Conservation (phyloP, 257 asterid species). For the Rehmannia glutinosa region DNA sequence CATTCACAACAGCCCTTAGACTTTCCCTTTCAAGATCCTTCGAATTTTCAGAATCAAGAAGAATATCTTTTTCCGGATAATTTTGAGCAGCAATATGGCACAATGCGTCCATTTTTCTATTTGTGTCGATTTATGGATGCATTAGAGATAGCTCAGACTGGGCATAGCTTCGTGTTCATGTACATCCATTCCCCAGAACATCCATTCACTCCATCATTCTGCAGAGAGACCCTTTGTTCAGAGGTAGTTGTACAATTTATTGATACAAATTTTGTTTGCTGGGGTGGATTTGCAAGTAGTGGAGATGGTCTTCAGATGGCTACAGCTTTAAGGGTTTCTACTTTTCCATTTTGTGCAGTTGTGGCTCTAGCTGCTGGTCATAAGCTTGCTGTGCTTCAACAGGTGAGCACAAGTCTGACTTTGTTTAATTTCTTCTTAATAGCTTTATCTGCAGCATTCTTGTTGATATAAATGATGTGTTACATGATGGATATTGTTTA, state of each 20-base stretch:
- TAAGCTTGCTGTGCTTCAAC: conserved; percentile 63
- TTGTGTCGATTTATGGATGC: conserved; percentile 64
- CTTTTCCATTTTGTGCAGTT: conserved; percentile 76
- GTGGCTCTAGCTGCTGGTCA: conserved; percentile 70
- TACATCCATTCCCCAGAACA: conserved; percentile 74
- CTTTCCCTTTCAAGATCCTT: no score
- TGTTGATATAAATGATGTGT: no score
- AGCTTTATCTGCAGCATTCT: no score
- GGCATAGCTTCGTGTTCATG: conserved; percentile 61
- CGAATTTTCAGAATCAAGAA: conserved; percentile 50
- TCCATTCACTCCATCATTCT: conserved; percentile 62
- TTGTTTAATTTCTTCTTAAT: no score
- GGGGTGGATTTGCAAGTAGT: conserved; percentile 64
- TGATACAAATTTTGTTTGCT: conserved; percentile 74
- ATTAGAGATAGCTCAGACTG: conserved; percentile 54
- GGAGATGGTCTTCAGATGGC: conserved; percentile 74
- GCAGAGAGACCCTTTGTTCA: conserved; percentile 66
- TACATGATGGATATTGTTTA: no score
- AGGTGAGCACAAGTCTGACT: conserved; percentile 29
- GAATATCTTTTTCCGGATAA: conserved; percentile 60
- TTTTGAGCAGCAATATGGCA: conserved; percentile 70
- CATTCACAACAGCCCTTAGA: conserved; percentile 37
- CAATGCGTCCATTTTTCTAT: conserved; percentile 72
- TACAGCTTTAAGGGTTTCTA: conserved; percentile 32
- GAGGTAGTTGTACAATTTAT: conserved; percentile 77